Percentiles rank a stretch among this genome's conserved stretches.
phyloP scores from a whole-genome alignment of 345 rosid genomes.

The Clarkia xantiana region DNA sequence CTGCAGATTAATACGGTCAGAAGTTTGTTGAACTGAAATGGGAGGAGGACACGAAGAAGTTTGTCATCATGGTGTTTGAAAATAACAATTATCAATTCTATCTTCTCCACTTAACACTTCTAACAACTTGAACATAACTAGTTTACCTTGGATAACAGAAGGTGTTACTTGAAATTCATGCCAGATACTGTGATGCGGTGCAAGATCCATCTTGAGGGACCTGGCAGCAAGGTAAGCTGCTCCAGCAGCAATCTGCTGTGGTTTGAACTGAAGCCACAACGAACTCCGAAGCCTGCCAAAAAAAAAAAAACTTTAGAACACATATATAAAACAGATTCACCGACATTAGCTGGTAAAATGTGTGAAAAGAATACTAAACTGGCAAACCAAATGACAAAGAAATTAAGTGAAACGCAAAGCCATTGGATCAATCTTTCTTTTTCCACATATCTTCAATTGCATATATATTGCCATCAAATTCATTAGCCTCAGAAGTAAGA shows the following conservation, averaged over 20 bases:
- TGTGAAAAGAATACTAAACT: not conserved
- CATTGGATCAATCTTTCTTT: no score
- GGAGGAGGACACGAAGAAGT: no score
- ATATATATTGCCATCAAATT: slow-evolving; percentile 1
- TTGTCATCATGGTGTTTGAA: no score
- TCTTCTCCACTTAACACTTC: not conserved
- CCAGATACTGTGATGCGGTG: slow-evolving; percentile 44
- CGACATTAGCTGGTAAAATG: not conserved
- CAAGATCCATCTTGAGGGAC: slow-evolving; percentile 41
- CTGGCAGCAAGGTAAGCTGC: slow-evolving; percentile 65
- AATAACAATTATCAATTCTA: not conserved
- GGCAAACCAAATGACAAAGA: slow-evolving; percentile 2
- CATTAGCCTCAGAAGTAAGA: slow-evolving; percentile 10
- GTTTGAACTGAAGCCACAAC: slow-evolving; percentile 70
- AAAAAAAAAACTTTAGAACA: slow-evolving; percentile 7
- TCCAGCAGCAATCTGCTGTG: slow-evolving; percentile 74
- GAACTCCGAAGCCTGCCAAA: slow-evolving; percentile 66
- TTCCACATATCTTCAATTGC: no score
- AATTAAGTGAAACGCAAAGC: no score
- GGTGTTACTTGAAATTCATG: slow-evolving; percentile 57
- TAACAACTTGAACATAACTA: not conserved
- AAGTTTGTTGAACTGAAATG: no score
- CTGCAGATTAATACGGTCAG: no score
- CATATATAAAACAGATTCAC: not conserved
- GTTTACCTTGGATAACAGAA: slow-evolving; percentile 47